Base-by-base conservation (phyloP, 768 basidiomycete species). In the Pulveroboletus sp. region DNA sequence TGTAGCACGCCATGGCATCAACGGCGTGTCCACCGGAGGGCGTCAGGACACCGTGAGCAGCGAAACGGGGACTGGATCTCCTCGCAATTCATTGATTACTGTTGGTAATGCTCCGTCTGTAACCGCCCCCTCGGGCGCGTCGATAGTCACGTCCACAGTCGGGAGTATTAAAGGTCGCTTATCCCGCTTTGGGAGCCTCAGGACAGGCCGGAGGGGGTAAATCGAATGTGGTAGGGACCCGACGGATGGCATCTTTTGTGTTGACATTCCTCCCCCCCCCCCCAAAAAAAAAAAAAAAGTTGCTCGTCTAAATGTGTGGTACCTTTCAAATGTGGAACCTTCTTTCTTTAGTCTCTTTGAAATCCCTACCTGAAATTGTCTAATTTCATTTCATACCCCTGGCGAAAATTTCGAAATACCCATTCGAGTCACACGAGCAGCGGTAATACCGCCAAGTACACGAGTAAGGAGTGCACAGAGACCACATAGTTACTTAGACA, bases 1-100 rank as follows among this genome's bases (percentile, higher is more conserved):
- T 56, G 75, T 93, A 6, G 81, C 89, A 15, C 78, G 86, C 26
- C 87, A 92, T 60, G 90, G 90, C 9, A 85, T 93, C 67, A 85
- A 82, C 39, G 89, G 85, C 1, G 83, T 93, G 6, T 78, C 89
- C 26, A 88, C 86, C 1, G 85, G 85, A 7, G 88, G 86, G 33
- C 81, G 80, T 4, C 63, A 57, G 32, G 88, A 89, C 39, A 70
- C 55, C 26, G 50, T 69, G 33, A 66, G 69, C 4, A 73, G 70
- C 57, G 76, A 76, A 42, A 47, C 61, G 1, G 72, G 71, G 5
- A 62, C 57, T 2, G 79, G 75, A 1, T 90, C 89, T 2, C 84
- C 81, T 26, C 85, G 80, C 38, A 81, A 85, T 56, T 91, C 89
- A 9, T 77, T 86, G 64, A 81, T 89, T 47, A 87, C 88, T 52